Evolutionary conservation across 2,329 filamentous ascomycete species (phyloP).

Genomic region (Aspergillus sp.): DNA sequence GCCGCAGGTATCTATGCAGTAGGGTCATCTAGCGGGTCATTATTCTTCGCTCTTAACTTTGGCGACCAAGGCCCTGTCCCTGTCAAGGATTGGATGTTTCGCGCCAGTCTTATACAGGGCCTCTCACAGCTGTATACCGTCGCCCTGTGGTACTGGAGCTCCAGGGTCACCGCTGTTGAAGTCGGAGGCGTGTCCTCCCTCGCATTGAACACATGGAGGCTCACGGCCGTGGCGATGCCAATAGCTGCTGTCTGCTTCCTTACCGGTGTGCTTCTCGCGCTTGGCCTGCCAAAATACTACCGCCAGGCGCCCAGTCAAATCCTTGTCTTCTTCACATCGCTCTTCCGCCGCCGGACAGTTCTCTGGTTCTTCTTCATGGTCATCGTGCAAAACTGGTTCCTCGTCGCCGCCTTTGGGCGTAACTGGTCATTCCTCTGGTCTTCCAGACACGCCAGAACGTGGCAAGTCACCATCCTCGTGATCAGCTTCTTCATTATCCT

Average conservation of each 20-base stretch:
- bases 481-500: slow-evolving; percentile 52
- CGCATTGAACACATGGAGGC: slow-evolving; percentile 39
- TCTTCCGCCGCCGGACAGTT: slow-evolving; percentile 63
- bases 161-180: slow-evolving; percentile 31
- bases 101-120: slow-evolving; percentile 65
- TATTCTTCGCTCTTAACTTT: slow-evolving; percentile 69
- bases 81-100: slow-evolving; percentile 65
- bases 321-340: slow-evolving; percentile 64
- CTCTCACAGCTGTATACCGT: slow-evolving; percentile 67
- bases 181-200: no score
- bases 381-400: slow-evolving; percentile 66
- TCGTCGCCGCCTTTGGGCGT: slow-evolving; percentile 64
- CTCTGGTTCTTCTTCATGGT: slow-evolving; percentile 67
- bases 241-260: slow-evolving; percentile 58
- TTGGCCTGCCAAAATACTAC: slow-evolving; percentile 67
- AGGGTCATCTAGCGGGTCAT: slow-evolving; percentile 61
- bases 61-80: slow-evolving; percentile 63
- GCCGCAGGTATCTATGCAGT: slow-evolving; percentile 62
- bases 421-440: slow-evolving; percentile 65
- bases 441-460: slow-evolving; percentile 56
- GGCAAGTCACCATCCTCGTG: slow-evolving; percentile 56
- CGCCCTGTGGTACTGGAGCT: slow-evolving; percentile 67
- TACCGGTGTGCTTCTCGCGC: slow-evolving; percentile 55
- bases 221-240: slow-evolving; percentile 49
- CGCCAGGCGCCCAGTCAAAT: slow-evolving; percentile 63